Evolutionary conservation across 176 grass and related monocot species (phyloP), one percentile per base, ranked within the genome.

Genomic region (Aegilops longissima): DNA sequence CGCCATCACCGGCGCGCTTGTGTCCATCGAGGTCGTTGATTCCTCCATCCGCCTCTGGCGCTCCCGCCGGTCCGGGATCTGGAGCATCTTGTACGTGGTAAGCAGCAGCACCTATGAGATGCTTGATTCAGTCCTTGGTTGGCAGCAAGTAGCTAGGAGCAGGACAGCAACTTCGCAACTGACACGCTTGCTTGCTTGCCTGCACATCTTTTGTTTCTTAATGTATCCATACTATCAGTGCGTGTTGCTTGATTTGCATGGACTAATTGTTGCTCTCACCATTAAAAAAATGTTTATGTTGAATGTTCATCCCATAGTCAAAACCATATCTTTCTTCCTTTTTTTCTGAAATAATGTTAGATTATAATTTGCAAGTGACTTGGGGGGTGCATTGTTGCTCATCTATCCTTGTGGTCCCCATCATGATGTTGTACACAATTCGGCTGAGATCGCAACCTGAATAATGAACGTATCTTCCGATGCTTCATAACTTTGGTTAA

Each of bases 11-110:
- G 94, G 94, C 8, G 94, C 92, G 10, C 90, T 97, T n/a, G 92
- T 97, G 74, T 93, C 94, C 72, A 94, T 97, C 87, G 94, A 97
- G 92, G 94, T 97, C 74, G 94, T 97, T 25, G 94, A 97, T 66
- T 90, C 89, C 42, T 94, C 92, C 52, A 88, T 97, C 72, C 76
- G 92, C 18, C 88, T 97, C 10, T 97, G 94, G 94, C 94, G 88
- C 21, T 31, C 86, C 17, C 87, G 90, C 30, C 84, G 86, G 10
- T 94, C 92, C 12, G 94, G 94, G 78, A 94, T 94, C 90, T 92
- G 90, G 90, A 97, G 91, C 84, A 94, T 97, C 88, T 33, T 94
- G 34, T 97, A 97, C 73, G 94, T 97, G 89, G 94, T 97, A 85
- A 90, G 65, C 73, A 54, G 0, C 8, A 68, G 51, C 5, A 34